Base-by-base conservation (phyloP, 208 protist species). In the Naegleria gruberi region DNA sequence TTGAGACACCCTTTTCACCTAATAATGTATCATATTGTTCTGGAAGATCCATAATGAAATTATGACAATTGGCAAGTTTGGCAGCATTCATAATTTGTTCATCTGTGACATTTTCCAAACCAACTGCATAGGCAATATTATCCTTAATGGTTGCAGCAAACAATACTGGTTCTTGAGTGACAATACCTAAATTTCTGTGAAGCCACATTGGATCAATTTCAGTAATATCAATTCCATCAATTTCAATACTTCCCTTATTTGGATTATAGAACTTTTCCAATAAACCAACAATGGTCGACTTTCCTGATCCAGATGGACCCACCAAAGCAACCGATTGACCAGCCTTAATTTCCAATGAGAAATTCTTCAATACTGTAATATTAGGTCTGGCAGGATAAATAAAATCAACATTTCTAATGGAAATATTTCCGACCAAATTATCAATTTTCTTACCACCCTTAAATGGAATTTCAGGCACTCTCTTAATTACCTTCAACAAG, bases 41-140 rank as follows among this genome's bases (percentile, higher is more conserved):
- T 5, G 95, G 95, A 15, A 98, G 92, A 10, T 93, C 55, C 3
- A 92, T 91, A 90, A 98, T 97, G 91, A 97, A 97, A 46, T 98
- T 94, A 92, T 98, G 96, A 34, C 94, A 95, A 91, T 97, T 97
- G 30, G 95, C 95, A 90, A 93, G 92, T 37, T 90, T 94, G 0
- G 86, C 86, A 42, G 86, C 86, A 43, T 89, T 8, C 15, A 8
- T 8, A 15, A 89, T 55, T 44, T 89, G 37, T 26, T 89, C 37
- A 4, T 34, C 2, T 44, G 86, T 89, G n/a, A 44, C 30, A 12
- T 40, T 44, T 7, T 81, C 65, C 5, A 40, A 8, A 81, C 65
- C n/a, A 19, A 81, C n/a, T 4, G 65, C 65, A 37, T 81, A 81
- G n/a, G 65, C n/a, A 81, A 81, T 81, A 81, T 81, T 81, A 8